Evolutionary conservation across 2,329 filamentous ascomycete genomes (phyloP).

Genomic region (Nigrospora sphaerica): DNA sequence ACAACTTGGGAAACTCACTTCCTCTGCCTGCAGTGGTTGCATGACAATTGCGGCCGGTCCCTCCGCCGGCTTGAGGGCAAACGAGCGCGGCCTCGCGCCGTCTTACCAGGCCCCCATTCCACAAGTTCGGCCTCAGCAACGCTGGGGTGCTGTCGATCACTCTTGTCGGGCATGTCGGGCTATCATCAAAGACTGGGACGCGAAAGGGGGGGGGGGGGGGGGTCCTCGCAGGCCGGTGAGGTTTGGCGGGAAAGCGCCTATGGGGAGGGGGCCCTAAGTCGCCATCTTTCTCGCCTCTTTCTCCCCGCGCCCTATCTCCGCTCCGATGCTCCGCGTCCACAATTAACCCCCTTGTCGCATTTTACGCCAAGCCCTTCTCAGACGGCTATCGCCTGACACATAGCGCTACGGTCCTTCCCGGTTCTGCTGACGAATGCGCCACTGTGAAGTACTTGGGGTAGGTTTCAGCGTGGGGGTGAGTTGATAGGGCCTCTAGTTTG

Average conservation of each 20-base stretch:
- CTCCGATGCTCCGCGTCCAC: not conserved
- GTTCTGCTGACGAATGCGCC: no score
- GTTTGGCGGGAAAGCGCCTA: not conserved
- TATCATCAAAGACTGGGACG: not conserved
- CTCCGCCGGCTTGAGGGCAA: constrained; percentile 16
- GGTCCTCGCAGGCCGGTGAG: no score
- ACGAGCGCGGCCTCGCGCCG: constrained; percentile 2
- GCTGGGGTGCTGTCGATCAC: not conserved
- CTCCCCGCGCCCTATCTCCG: not conserved
- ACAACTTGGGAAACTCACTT: constrained; percentile 21
- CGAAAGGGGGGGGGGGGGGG: no score
- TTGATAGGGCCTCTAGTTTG: no score
- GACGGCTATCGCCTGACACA: no score
- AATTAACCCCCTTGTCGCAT: no score
- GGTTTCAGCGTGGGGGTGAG: no score
- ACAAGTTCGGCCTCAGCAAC: not conserved
- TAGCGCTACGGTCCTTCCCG: no score
- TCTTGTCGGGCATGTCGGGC: not conserved
- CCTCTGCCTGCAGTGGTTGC: constrained; percentile 23
- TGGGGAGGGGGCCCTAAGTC: not conserved
- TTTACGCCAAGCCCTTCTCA: no score
- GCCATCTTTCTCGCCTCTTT: not conserved
- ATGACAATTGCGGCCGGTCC: constrained; percentile 26
- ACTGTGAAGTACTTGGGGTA: no score
- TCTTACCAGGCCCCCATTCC: constrained; percentile 2